Evolutionary conservation across 1,139 yeast species (phyloP), one percentile per base, ranked within the genome.

Genomic region (Yamadazyma atmosphaerica): DNA sequence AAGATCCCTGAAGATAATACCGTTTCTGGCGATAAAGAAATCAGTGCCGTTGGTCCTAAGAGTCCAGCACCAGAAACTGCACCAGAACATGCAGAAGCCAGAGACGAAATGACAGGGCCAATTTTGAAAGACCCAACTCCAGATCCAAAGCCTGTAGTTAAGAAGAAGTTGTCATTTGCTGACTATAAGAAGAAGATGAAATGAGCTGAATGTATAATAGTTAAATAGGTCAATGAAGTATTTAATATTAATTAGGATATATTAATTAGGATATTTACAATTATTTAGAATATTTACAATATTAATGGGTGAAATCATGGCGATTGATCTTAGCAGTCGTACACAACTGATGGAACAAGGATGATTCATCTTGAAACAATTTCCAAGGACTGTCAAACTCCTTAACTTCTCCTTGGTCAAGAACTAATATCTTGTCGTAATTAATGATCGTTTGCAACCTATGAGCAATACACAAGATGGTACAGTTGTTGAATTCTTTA

Each of bases 141-240:
- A 6, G 28, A 30, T 13, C 29, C 34, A 11, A 40, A 44, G 30
- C 52, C 51, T 6, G 60, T 52, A 48, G 58, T 67, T 8, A 77
- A 74, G 46, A 86, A 86, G 66, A 85, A 86, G 59, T 65, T 86
- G 44, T 83, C 90, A 25, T 82, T 87, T 61, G 95, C 95, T 1
- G 95, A 86, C 55, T 86, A 86, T 59, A 82, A 81, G 58, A 83
- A 79, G 65, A 83, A 82, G 60, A 80, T 75, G 72, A 78, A 76
- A 51, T 66, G 49, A 26, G 9, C 14, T n/a, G n/a, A 14, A 28
- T 16, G 4, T 8, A 7, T 5, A 4, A 35, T 31, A 12, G 8
- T 12, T 31, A 16, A 9, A 13, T 28, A 28, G 5, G 11, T 23
- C 7, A 12, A n/a, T 23, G 7, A 10, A 10, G 12, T 23, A 8